These are phyloP conservation scores for Eucommia ulmoides DNA, from an alignment of 257 asterid species.

Conservation along the genomic window DNA sequence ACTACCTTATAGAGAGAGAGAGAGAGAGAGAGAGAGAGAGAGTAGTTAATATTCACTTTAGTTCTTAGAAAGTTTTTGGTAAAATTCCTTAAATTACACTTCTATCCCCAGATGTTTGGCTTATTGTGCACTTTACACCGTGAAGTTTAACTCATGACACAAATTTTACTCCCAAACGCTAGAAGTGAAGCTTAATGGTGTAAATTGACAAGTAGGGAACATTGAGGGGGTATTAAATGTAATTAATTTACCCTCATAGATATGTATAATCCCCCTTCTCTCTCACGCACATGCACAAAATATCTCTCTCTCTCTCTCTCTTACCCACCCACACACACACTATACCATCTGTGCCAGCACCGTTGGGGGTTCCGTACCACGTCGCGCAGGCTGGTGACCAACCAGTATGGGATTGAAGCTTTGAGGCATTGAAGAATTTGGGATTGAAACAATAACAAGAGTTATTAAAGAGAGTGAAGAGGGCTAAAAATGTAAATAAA, in stretches of 20 bases:
- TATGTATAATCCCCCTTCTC: too few relatives aligned
- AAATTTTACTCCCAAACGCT: neutral
- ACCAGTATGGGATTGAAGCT: slow-evolving; percentile 6
- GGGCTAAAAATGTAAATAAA: slow-evolving; percentile 10
- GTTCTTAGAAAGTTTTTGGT: too few relatives aligned
- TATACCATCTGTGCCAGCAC: slow-evolving; percentile 75
- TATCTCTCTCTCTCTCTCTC: neutral
- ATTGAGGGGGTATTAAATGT: too few relatives aligned
- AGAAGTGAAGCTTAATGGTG: too few relatives aligned
- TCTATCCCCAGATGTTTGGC: too few relatives aligned
- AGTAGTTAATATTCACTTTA: neutral
- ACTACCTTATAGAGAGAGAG: slow-evolving; percentile 31
- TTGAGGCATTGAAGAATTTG: slow-evolving; percentile 25
- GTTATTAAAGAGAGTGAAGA: slow-evolving; percentile 13
- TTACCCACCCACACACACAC: neutral
- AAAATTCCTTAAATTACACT: too few relatives aligned
- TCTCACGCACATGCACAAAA: too few relatives aligned
- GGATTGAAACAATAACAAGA: slow-evolving; percentile 19
- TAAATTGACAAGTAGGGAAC: too few relatives aligned
- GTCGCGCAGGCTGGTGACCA: slow-evolving; percentile 63
- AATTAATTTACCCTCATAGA: too few relatives aligned
- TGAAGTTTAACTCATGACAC: neutral
- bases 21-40: neutral
- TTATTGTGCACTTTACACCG: too few relatives aligned
- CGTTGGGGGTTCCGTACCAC: slow-evolving; percentile 63